Evolutionary conservation across 805 yeast genomes (phyloP), one percentile per base, ranked within the genome.

Genomic region (Pichia deserticola): DNA sequence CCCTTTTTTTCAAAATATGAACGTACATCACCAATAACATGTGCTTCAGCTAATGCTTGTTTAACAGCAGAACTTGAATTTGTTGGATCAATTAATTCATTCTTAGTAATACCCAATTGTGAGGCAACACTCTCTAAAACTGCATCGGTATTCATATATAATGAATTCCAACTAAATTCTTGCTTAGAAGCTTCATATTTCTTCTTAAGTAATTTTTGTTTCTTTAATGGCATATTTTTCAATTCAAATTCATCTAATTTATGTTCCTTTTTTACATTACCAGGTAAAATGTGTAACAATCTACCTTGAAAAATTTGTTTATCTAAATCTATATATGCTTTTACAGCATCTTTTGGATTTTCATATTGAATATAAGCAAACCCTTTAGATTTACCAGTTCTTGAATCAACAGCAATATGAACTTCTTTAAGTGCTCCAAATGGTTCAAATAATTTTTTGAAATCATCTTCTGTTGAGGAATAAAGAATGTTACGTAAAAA

Each of bases 11-110:
- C 96, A 66, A 93, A 93, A 67, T 82, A 93, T 57, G 80, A 79
- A 61, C 96, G 79, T 11, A 93, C 96, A 65, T 85, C 93, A 42
- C 90, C 93, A 60, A 93, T 83, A 15, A 90, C 96, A 61, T 89
- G 93, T 3, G 97, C 95, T 70, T 93, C 99, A 0, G 99, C 98
- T 54, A 93, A 76, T 0, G 99, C 98, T 67, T 90, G 98, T 63
- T 90, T 88, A 12, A 93, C 98, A 1, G 96, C 97, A 47, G 96
- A 85, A 52, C 76, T 82, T 7, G 95, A 77, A 55, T 82, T 87
- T 58, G 88, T 86, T 1, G 97, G 92, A 65, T 93, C 95, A 53
- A 93, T 78, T 60, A 93, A 75, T 50, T 89, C 88, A 7, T 93
- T 75, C 66, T 92, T 93, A 30, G 81, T 64, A 45, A 93, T 73